Percentiles rank a stretch among this genome's conserved stretches.
phyloP scores from a whole-genome alignment of 257 asterid species.

The Avicennia marina region DNA sequence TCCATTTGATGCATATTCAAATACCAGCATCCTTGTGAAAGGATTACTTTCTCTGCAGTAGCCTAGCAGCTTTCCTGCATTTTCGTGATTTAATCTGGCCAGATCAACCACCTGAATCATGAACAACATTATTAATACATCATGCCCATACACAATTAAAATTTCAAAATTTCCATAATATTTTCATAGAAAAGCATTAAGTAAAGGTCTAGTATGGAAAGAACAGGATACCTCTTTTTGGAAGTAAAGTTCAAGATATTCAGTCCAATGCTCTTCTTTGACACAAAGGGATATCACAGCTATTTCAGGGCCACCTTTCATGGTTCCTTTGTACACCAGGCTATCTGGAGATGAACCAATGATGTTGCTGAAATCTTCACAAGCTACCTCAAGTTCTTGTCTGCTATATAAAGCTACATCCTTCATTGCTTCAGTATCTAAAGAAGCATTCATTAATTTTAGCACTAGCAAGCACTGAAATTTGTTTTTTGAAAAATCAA shows the following conservation, averaged over 20 bases:
- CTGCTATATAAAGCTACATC: slow-evolving; percentile 59
- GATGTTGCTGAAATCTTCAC: slow-evolving; percentile 98
- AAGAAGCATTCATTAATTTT: background rate
- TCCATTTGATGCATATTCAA: slow-evolving; percentile 95
- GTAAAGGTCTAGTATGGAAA: background rate
- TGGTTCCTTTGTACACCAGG: slow-evolving; percentile 73
- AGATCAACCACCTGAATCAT: slow-evolving; percentile 76
- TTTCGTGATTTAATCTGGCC: slow-evolving; percentile 67
- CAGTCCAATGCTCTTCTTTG: slow-evolving; percentile 85
- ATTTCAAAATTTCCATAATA: background rate
- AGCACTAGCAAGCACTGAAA: background rate
- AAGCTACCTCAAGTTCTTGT: slow-evolving; percentile 90
- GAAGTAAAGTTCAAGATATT: slow-evolving; percentile 83
- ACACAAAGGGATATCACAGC: slow-evolving; percentile 82
- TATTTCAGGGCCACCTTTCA: slow-evolving; percentile 81
- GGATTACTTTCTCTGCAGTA: slow-evolving; percentile 78
- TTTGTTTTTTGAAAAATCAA: background rate
- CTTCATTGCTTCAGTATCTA: slow-evolving; percentile 76
- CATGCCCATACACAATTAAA: background rate
- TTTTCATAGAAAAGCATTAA: no score
- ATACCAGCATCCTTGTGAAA: slow-evolving; percentile 87
- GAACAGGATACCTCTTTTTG: slow-evolving; percentile 73
- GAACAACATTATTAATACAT: slow-evolving; percentile 1
- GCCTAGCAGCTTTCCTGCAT: slow-evolving; percentile 76
- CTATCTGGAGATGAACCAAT: slow-evolving; percentile 86